These are phyloP conservation scores for Monilinia aucupariae DNA, from an alignment of 2,329 filamentous ascomycete species.

Conservation along the genomic window DNA sequence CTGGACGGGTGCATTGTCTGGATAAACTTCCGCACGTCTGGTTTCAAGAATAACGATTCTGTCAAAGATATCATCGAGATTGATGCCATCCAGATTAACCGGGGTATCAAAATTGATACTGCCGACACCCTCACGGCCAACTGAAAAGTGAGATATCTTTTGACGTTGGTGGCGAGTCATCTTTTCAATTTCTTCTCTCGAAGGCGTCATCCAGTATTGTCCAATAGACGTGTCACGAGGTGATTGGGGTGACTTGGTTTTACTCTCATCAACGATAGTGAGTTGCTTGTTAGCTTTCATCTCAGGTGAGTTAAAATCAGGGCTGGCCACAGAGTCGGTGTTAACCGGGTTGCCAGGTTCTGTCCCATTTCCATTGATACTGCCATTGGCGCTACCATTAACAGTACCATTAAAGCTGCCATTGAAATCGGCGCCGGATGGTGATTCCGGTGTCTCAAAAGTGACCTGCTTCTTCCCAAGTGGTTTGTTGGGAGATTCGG, in stretches of 20 bases:
- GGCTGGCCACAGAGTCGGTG: constrained; percentile 47
- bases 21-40: constrained; percentile 82
- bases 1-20: constrained; percentile 51
- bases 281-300: constrained; percentile 66
- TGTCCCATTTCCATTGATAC: constrained; percentile 37
- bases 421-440: constrained; percentile 27
- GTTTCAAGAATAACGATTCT: constrained; percentile 70
- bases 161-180: constrained; percentile 78
- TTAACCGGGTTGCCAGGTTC: constrained; percentile 22
- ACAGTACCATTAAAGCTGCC: neutral
- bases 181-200: constrained; percentile 65
- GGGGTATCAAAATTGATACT: constrained; percentile 73
- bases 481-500: constrained; percentile 43
- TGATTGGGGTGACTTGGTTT: constrained; percentile 27
- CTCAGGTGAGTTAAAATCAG: constrained; percentile 53
- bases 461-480: constrained; percentile 78
- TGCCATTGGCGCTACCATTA: constrained; percentile 21
- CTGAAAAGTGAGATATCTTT: constrained; percentile 66
- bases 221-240: constrained; percentile 44
- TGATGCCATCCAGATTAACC: constrained; percentile 75
- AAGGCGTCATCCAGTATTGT: constrained; percentile 81
- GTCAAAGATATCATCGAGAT: constrained; percentile 73
- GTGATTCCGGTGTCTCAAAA: constrained; percentile 55
- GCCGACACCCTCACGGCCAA: constrained; percentile 78
- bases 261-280: constrained; percentile 71